Evolutionary conservation across 208 protist species (phyloP), one percentile per base, ranked within the genome.

Genomic region (Borovskyia barvae): DNA sequence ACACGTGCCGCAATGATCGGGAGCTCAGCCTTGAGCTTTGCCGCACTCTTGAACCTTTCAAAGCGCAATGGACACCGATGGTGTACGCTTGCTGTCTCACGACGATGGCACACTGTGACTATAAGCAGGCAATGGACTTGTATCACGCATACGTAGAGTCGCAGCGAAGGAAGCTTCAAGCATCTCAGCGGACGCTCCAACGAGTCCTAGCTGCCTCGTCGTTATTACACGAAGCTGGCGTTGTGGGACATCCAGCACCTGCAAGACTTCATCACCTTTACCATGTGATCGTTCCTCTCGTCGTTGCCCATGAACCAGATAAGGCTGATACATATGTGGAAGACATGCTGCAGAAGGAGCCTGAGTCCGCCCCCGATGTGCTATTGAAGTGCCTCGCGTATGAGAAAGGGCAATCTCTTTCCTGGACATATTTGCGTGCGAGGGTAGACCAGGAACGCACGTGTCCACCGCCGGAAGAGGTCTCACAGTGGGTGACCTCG

Each of bases 21-120:
- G 52, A 71, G 42, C 58, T 65, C 0, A 85, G 70, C 35, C 45
- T 83, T n/a, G 63, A 73, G 22, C 70, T 93, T 8, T 87, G 79
- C 32, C 46, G 77, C 9, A 52, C 28, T 0, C 36, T 93, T 9
- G 56, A 71, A 22, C 68, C 72, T 0, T 90, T 90, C 61, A 46
- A 77, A 47, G 33, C 68, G 17, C 60, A 75, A 24, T 93, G 82
- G 86, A 82, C 72, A 9, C 57, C 74, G 3, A 61, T 72, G 0
- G 72, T 84, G 25, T 93, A 86, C 66, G 82, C 82, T 11, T 93
- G 82, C 49, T 89, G 82, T 36, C 71, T 93, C 37, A 90, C 86
- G 17, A 75, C 78, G 6, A 78, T 63, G 5, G 80, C 82, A 0
- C 55, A 51, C 25, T 81, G 77, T 41, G 72, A 84, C 64, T 82